These are phyloP conservation scores for Botryotinia convoluta DNA, from an alignment of 2,329 filamentous ascomycete genomes.

Conservation along the genomic window DNA sequence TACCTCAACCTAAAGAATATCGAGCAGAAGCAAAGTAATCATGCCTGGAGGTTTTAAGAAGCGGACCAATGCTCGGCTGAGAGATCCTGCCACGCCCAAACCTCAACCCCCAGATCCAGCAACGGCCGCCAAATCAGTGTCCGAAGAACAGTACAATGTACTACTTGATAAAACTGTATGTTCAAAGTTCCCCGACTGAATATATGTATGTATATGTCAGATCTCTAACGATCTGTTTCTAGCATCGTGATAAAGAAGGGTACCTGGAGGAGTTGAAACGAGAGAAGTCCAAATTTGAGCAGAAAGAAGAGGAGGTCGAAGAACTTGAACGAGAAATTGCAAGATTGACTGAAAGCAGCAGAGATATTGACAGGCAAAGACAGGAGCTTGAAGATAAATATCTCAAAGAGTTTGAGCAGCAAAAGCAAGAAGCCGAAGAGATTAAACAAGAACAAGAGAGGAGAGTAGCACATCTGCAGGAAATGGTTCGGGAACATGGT, in stretches of 20 bases:
- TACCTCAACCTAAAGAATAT: background rate
- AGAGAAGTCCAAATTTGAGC: background rate
- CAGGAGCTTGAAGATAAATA: background rate
- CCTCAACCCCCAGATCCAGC: background rate
- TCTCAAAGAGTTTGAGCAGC: background rate
- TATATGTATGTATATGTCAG: background rate
- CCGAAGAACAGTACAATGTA: background rate
- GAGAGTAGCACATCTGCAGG: background rate
- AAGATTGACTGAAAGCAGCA: background rate
- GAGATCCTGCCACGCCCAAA: background rate
- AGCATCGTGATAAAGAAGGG: background rate
- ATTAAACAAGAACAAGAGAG: background rate
- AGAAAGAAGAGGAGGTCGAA: background rate
- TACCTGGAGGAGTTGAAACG: background rate
- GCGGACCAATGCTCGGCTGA: accelerated
- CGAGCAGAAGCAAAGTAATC: background rate
- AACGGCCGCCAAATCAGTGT: background rate
- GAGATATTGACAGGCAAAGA: background rate
- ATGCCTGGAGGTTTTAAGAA: background rate
- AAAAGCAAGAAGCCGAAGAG: background rate
- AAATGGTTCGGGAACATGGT: background rate
- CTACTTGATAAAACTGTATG: background rate
- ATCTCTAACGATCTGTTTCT: background rate
- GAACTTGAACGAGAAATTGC: background rate
- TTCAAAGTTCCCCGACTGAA: background rate